phyloP scores from a whole-genome alignment of 768 basidiomycete genomes.

The Collybia sordida region DNA sequence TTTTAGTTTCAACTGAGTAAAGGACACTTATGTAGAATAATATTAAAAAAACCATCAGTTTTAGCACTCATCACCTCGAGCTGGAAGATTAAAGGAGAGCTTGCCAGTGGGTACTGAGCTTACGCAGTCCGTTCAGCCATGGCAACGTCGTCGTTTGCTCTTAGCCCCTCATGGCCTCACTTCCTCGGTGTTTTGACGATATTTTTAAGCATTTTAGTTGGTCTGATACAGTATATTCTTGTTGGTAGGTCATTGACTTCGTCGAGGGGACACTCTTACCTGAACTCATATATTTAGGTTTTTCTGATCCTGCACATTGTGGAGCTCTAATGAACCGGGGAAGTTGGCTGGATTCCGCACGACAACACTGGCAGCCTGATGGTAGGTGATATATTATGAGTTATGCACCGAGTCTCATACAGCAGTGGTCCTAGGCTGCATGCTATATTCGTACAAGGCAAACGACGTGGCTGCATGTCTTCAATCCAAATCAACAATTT shows the following conservation, averaged over 20 bases:
- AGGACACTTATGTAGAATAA: too few species aligned
- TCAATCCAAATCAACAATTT: conserved; percentile 59
- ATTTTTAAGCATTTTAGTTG: conserved; percentile 36
- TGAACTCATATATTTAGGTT: conserved; percentile 44
- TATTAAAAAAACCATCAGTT: too few species aligned
- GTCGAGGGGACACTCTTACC: background rate
- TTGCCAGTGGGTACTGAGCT: too few species aligned
- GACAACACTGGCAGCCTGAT: conserved; percentile 85
- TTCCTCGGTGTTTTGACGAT: conserved; percentile 35
- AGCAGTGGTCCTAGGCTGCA: conserved; percentile 68
- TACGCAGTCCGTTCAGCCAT: background rate
- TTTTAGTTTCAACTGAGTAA: too few species aligned
- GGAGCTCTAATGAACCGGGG: conserved; percentile 68
- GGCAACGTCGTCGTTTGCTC: conserved; percentile 15
- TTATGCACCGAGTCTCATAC: conserved; percentile 6
- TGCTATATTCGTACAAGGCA: conserved; percentile 65
- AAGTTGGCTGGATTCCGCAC: conserved; percentile 70
- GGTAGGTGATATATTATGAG: conserved; percentile 42
- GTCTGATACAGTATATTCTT: conserved; percentile 34
- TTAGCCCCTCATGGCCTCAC: conserved; percentile 45
- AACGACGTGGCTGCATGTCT: conserved; percentile 57
- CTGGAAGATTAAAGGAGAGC: too few species aligned
- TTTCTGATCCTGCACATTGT: conserved; percentile 73
- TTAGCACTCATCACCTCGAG: too few species aligned
- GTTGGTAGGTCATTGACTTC: conserved; percentile 18